Conservation (phyloP, 148 eudicot genomes). For the Arbutus unedo region DNA sequence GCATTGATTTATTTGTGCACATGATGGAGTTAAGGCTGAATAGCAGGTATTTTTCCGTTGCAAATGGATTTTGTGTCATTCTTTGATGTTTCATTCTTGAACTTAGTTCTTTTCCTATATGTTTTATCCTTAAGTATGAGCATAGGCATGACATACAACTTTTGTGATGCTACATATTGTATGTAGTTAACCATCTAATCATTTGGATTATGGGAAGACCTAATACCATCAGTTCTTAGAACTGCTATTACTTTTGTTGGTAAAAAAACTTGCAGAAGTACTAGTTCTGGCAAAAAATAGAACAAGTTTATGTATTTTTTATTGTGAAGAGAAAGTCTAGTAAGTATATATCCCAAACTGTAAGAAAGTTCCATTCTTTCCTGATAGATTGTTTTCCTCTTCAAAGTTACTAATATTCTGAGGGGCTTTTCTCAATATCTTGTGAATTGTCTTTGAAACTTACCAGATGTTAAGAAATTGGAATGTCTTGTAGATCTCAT, state of each 20-base stretch:
- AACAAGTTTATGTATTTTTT: not conserved
- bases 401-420: too few species aligned
- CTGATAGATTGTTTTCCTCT: too few species aligned
- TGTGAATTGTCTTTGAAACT: too few species aligned
- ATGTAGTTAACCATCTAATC: not conserved
- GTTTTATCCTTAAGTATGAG: not conserved
- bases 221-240: not conserved
- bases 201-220: not conserved
- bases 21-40: constrained; percentile 96
- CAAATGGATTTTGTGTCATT: not conserved
- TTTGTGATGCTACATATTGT: not conserved
- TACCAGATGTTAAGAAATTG: too few species aligned
- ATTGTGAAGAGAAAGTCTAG: not conserved
- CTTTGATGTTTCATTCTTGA: not conserved
- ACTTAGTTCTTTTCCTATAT: not conserved
- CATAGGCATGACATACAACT: not conserved
- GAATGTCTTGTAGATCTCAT: too few species aligned
- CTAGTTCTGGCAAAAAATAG: not conserved
- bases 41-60: constrained; percentile 51
- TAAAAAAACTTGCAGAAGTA: not conserved
- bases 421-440: too few species aligned
- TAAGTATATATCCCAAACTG: not conserved
- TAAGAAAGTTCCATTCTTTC: too few species aligned
- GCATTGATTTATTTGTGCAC: constrained; percentile 92
- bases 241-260: not conserved